Conservation (phyloP, 2,329 filamentous ascomycete genomes). For the Colletotrichum sp. region DNA sequence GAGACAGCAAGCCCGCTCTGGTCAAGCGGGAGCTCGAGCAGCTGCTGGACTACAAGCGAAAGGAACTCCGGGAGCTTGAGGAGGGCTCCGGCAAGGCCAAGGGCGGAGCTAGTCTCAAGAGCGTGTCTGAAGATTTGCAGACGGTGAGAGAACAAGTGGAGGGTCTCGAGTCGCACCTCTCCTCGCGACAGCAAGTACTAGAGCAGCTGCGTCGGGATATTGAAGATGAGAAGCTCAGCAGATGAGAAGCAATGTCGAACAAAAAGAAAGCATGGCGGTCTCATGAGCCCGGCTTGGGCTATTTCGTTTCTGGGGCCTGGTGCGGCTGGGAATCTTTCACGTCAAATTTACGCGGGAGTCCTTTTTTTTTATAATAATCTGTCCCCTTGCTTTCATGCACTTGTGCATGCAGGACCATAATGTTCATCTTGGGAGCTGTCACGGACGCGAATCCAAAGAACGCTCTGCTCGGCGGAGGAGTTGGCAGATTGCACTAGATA, state of each 20-base stretch:
- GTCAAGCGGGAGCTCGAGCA: slow-evolving; percentile 95
- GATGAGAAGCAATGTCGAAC: slow-evolving; percentile 30
- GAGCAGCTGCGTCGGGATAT: slow-evolving; percentile 81
- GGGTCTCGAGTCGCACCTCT: slow-evolving; percentile 82
- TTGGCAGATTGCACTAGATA: neutral
- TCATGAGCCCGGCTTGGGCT: neutral
- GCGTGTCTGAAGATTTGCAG: slow-evolving; percentile 83
- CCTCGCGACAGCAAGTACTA: slow-evolving; percentile 75
- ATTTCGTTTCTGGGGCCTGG: neutral
- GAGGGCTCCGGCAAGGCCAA: slow-evolving; percentile 71
- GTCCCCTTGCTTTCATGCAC: neutral
- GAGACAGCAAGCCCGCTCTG: slow-evolving; percentile 84
- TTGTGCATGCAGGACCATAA: slow-evolving; percentile 5
- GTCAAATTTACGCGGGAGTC: neutral
- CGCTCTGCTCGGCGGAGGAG: neutral
- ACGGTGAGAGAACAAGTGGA: slow-evolving; percentile 95
- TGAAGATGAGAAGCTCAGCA: slow-evolving; percentile 78
- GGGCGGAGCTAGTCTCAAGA: slow-evolving; percentile 75
- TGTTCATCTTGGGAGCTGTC: neutral
- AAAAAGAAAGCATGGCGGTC: neutral
- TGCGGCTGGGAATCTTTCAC: neutral
- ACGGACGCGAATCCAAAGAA: neutral
- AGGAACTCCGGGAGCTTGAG: slow-evolving; percentile 77
- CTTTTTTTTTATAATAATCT: neutral
- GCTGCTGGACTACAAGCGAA: slow-evolving; percentile 92